Evolutionary conservation across 2,329 filamentous ascomycete species (phyloP).

Genomic region (Ophiosphaerella narmari): DNA sequence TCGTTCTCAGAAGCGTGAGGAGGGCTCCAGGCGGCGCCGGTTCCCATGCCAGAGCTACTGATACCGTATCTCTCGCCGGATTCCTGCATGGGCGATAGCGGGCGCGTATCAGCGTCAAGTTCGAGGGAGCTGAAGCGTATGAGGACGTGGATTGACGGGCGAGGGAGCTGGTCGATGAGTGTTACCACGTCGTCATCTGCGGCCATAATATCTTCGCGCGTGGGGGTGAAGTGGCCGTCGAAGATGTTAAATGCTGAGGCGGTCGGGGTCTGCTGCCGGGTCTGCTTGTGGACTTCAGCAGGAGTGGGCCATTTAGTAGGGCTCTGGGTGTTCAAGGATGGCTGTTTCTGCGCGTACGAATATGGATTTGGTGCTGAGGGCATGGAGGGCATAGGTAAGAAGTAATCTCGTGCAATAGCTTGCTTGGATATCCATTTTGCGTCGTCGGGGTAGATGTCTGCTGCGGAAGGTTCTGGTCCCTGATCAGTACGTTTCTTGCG

Average conservation of each 20-base stretch:
- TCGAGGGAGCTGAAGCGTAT: conserved; percentile 5
- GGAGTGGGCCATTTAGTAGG: conserved; percentile 21
- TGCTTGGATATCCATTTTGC: conserved; percentile 11
- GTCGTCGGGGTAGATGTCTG: conserved; percentile 41
- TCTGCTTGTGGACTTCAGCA: conserved; percentile 14
- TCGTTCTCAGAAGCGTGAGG: background rate
- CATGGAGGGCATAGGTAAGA: background rate
- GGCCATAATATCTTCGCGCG: conserved; percentile 10
- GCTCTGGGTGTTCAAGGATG: conserved; percentile 2
- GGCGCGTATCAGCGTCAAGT: conserved; percentile 13
- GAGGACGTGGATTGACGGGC: conserved; percentile 6
- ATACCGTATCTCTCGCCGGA: conserved; percentile 25
- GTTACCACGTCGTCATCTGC: conserved; percentile 17
- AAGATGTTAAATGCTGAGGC: conserved; percentile 7
- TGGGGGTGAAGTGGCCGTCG: conserved; percentile 7
- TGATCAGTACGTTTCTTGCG: conserved; percentile 33
- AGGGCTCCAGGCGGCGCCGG: conserved; percentile 16
- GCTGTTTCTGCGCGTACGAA: background rate
- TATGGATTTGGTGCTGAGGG: background rate
- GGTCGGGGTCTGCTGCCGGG: background rate
- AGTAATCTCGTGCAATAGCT: background rate
- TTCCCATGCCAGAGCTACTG: conserved; percentile 10
- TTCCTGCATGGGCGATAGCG: conserved; percentile 20
- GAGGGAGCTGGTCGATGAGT: conserved; percentile 13
- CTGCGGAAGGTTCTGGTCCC: conserved; percentile 34